These are phyloP conservation scores for Aspergillus ustus DNA, from an alignment of 2,329 filamentous ascomycete species.

Conservation along the genomic window DNA sequence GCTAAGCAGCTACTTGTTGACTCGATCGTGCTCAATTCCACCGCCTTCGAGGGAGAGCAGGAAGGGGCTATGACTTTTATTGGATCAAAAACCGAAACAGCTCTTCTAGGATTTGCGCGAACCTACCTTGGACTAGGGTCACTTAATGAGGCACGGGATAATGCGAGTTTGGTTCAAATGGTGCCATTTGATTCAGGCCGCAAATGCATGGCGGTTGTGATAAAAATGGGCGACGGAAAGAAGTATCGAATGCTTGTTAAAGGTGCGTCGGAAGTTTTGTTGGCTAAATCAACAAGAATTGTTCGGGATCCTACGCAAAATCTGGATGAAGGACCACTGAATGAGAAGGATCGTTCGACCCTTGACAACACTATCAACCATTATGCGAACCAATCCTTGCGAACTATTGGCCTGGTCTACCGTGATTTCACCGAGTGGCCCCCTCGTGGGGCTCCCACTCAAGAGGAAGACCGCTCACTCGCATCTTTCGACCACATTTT, in stretches of 20 bases:
- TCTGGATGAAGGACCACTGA: slow-evolving; percentile 57
- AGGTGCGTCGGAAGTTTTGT: slow-evolving; percentile 57
- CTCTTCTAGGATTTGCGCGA: slow-evolving; percentile 70
- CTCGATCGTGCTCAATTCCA: slow-evolving; percentile 71
- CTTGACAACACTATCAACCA: slow-evolving; percentile 72
- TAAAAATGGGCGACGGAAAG: slow-evolving; percentile 59
- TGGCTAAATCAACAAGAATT: slow-evolving; percentile 55
- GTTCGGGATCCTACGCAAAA: slow-evolving; percentile 65
- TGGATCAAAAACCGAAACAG: slow-evolving; percentile 79
- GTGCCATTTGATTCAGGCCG: slow-evolving; percentile 66
- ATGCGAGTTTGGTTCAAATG: slow-evolving; percentile 60
- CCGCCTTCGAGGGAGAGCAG: slow-evolving; percentile 69
- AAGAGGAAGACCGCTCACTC: slow-evolving; percentile 63
- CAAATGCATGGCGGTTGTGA: slow-evolving; percentile 72
- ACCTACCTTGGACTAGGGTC: slow-evolving; percentile 68
- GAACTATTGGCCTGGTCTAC: slow-evolving; percentile 83
- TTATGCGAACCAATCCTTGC: slow-evolving; percentile 79
- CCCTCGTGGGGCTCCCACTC: slow-evolving; percentile 63
- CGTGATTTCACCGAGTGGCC: slow-evolving; percentile 87
- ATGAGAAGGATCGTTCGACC: slow-evolving; percentile 59
- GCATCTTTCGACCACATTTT: slow-evolving; percentile 71
- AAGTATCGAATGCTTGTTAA: slow-evolving; percentile 63
- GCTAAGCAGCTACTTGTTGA: slow-evolving; percentile 64
- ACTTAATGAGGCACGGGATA: slow-evolving; percentile 65
- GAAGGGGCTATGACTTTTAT: slow-evolving; percentile 66